Evolutionary conservation across 2,329 filamentous ascomycete species (phyloP).

Genomic region (Epichloe coenophiala): DNA sequence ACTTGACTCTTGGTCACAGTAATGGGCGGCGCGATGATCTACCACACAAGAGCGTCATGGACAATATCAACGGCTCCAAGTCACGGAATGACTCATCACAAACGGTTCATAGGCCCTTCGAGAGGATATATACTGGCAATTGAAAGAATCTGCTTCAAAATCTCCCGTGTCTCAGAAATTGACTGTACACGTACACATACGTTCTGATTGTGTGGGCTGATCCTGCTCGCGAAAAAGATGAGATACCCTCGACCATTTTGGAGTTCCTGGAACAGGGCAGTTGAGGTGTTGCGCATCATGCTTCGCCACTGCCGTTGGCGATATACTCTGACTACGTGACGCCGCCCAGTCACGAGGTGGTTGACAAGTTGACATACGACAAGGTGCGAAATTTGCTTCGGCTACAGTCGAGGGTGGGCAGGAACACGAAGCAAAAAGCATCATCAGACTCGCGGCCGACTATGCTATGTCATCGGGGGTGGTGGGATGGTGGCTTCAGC

Average conservation of each 20-base stretch:
- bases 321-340: conserved; percentile 16
- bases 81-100: too few species aligned
- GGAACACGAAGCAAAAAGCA: conserved; percentile 9
- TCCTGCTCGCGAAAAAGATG: conserved; percentile 10
- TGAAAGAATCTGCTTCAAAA: neutral
- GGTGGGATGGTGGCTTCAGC: conserved; percentile 34
- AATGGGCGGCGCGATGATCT: too few species aligned
- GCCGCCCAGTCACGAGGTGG: conserved; percentile 24
- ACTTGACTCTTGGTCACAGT: too few species aligned
- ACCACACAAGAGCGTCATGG: too few species aligned
- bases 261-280: conserved; percentile 14
- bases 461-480: conserved; percentile 28
- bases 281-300: conserved; percentile 22
- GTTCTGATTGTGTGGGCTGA: conserved; percentile 11
- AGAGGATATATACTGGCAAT: neutral
- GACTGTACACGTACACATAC: neutral
- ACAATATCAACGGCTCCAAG: too few species aligned
- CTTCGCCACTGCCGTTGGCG: conserved; percentile 20
- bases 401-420: conserved; percentile 14
- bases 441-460: conserved; percentile 17
- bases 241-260: conserved; percentile 14
- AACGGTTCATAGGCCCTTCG: conserved; percentile 23
- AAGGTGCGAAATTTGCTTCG: conserved; percentile 20
- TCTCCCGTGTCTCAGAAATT: neutral
- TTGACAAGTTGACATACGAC: conserved; percentile 15